Evolutionary conservation across 495 filamentous ascomycete species (phyloP), one percentile per base, ranked within the genome.

Genomic region (Penicillium egyptiacum): DNA sequence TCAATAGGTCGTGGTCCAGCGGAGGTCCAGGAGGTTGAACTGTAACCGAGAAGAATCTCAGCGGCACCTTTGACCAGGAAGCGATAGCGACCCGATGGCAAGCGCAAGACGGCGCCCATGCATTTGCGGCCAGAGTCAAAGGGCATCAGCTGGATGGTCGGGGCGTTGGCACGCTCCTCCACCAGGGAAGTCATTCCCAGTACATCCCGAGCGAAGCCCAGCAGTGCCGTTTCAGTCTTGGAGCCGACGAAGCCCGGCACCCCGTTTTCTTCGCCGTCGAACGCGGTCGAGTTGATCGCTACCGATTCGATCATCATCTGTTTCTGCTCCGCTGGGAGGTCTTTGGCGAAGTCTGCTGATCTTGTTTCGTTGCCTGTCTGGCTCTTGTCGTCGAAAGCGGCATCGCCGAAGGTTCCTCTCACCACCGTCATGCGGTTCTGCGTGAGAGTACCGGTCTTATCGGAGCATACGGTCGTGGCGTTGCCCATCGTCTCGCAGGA

Each of bases 401-500:
- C 61, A 47, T 39, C 31, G 23, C 89, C 88, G 28, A 95, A 60
- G 10, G 88, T 90, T 2, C 84, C 91, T 23, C 89, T 84, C 53
- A 95, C 90, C 9, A 91, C 88, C 31, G 83, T 86, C 91, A 96
- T 96, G 74, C 90, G 90, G 65, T 96, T 96, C 69, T 92, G 86
- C 0, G 90, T 94, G n/a, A 98, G 76, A 3, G 93, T 98, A 52
- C 93, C 93, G 0, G 93, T 98, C 71, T 98, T 98, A 75, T 98
- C 93, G 5, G 92, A 96, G 72, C 93, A 98, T 46, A 98, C 89
- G 1, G 90, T 93, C 0, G 92, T 96, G 5, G 93, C 93, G 71
- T 96, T 96, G 26, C 93, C 93, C 93, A 98, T 98, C 14, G 93
- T 94, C 70, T 98, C 93, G 70, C 93, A 98, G 40, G 93, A 92